Conservation (phyloP, 2,329 filamentous ascomycete species). For the Onygenales sp. region DNA sequence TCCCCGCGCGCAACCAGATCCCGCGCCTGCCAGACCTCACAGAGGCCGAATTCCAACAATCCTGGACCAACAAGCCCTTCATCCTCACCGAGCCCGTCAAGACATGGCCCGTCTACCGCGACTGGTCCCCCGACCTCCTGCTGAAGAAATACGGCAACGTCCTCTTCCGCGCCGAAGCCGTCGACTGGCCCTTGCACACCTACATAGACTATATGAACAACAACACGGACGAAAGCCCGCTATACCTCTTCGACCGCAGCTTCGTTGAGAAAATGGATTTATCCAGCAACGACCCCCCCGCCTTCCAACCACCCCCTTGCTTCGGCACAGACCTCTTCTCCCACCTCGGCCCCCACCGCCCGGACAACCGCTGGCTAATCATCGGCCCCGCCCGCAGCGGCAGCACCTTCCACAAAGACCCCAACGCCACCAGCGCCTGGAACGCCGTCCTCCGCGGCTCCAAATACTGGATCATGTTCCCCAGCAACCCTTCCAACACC, state of each 20-base stretch:
- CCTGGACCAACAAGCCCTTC: conserved; percentile 75
- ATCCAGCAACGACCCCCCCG: conserved; percentile 35
- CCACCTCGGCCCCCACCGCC: conserved; percentile 65
- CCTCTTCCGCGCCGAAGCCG: conserved; percentile 79
- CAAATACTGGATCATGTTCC: conserved; percentile 99
- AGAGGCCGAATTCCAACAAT: conserved; percentile 60
- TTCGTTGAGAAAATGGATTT: conserved; percentile 83
- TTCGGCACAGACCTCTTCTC: conserved; percentile 83
- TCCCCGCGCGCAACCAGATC: conserved; percentile 67
- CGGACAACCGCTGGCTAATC: conserved; percentile 87
- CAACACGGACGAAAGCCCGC: conserved; percentile 73
- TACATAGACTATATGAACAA: conserved; percentile 76
- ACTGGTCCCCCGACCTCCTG: conserved; percentile 65
- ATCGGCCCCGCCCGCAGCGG: conserved; percentile 79
- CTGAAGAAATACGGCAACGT: conserved; percentile 54
- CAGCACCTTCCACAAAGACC: conserved; percentile 87
- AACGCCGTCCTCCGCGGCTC: conserved; percentile 82
- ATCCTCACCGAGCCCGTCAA: conserved; percentile 75
- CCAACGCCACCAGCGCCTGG: conserved; percentile 68
- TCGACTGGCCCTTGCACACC: conserved; percentile 78
- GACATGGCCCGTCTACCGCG: conserved; percentile 65
- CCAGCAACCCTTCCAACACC: conserved; percentile 37
- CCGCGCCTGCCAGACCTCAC: conserved; percentile 58
- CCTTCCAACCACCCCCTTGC: conserved; percentile 72
- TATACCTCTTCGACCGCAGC: conserved; percentile 82